Conservation (phyloP, 345 rosid genomes). For the Syzygium grande region DNA sequence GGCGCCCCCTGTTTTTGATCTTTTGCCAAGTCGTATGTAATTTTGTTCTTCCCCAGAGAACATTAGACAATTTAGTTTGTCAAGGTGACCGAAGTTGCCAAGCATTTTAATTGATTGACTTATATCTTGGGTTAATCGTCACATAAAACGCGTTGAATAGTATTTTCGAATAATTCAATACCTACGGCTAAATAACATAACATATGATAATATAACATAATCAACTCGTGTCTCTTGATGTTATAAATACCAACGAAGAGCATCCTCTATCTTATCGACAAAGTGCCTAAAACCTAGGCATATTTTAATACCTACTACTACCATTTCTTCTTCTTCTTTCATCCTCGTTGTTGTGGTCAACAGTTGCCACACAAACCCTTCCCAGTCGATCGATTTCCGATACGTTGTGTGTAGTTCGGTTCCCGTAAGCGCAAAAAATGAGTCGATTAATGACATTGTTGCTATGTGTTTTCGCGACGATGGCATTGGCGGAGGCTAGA, state of each 20-base stretch:
- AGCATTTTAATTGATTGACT: neutral
- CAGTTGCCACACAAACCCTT: neutral
- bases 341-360: neutral
- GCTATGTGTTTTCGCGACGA: neutral
- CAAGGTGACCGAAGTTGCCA: neutral
- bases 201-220: neutral
- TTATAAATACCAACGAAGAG: neutral
- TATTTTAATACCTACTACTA: neutral
- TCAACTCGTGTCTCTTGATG: neutral
- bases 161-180: too few species aligned
- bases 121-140: neutral
- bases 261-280: neutral
- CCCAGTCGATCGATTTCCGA: neutral
- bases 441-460: neutral
- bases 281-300: neutral
- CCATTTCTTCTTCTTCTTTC: neutral
- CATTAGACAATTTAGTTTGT: neutral
- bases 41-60: neutral
- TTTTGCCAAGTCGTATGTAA: neutral
- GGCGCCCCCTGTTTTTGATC: neutral
- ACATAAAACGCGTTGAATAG: neutral
- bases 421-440: neutral
- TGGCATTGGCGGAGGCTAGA: slow-evolving; percentile 5
- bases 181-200: neutral
- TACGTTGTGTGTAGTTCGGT: neutral